A percentile compares a stretch with the other conserved stretches of the same genome.
phyloP scores from a whole-genome alignment of 2,329 filamentous ascomycete species.

The Microdochium trichocladiopsis region DNA sequence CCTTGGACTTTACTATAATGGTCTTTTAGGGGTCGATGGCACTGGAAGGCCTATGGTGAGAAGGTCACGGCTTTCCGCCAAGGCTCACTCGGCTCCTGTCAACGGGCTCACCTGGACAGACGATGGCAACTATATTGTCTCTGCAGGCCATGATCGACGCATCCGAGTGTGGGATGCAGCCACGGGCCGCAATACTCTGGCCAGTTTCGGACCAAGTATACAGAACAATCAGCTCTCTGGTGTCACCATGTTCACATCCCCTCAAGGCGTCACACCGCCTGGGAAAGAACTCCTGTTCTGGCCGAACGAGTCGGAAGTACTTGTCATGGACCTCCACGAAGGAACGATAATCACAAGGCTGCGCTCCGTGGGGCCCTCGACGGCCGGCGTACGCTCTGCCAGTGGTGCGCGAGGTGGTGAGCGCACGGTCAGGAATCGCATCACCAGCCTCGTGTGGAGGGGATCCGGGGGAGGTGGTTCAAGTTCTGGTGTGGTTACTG shows the following conservation, averaged over 20 bases:
- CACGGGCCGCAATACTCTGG: constrained; percentile 78
- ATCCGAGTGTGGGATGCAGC: constrained; percentile 82
- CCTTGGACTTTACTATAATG: constrained; percentile 51
- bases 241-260: constrained; percentile 55
- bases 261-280: constrained; percentile 46
- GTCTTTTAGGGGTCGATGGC: constrained; percentile 24
- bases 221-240: constrained; percentile 63
- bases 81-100: constrained; percentile 73
- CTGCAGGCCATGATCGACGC: constrained; percentile 74
- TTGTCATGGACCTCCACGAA: constrained; percentile 73
- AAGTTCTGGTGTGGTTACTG: constrained; percentile 53
- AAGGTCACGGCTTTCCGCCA: constrained; percentile 39
- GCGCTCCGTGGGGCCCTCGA: constrained; percentile 51
- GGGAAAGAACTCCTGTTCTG: constrained; percentile 67
- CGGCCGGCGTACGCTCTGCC: constrained; percentile 34
- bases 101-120: constrained; percentile 84
- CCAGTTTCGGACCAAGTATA: constrained; percentile 77
- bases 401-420: constrained; percentile 34
- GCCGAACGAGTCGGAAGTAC: constrained; percentile 74
- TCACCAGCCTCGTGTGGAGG: constrained; percentile 71
- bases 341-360: constrained; percentile 67
- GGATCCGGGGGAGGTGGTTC: constrained; percentile 52
- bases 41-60: constrained; percentile 20
- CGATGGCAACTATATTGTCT: constrained; percentile 69
- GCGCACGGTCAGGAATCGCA: constrained; percentile 55